phyloP scores from a whole-genome alignment of 495 filamentous ascomycete species.

The Umbilicaria muhlenbergii region DNA sequence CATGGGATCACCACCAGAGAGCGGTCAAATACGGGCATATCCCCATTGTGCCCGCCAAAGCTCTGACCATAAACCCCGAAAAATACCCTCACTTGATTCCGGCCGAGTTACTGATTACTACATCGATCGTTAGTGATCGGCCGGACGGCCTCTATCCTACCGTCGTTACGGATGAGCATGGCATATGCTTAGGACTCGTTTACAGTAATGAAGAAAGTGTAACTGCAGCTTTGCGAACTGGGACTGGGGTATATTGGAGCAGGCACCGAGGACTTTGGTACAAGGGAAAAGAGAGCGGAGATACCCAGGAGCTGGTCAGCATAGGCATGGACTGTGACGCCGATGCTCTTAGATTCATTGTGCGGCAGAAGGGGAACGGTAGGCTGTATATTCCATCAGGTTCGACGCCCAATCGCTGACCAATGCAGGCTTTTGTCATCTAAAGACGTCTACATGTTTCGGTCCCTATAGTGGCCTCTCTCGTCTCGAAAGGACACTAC shows the following conservation, averaged over 20 bases:
- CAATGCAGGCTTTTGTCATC: constrained; percentile 72
- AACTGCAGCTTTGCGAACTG: constrained; percentile 67
- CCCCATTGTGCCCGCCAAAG: constrained; percentile 58
- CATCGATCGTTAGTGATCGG: constrained; percentile 60
- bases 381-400: constrained; percentile 2
- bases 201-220: constrained; percentile 91
- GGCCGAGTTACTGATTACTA: constrained; percentile 52
- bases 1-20: constrained; percentile 22
- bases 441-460: constrained; percentile 83
- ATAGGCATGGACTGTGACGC: constrained; percentile 83
- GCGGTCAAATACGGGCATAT: constrained; percentile 43
- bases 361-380: constrained; percentile 72
- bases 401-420: constrained; percentile 8
- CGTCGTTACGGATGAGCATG: constrained; percentile 78
- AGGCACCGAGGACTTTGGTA: constrained; percentile 91
- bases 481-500: constrained; percentile 70
- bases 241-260: constrained; percentile 88
- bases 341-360: constrained; percentile 79
- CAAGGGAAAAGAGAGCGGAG: constrained; percentile 88
- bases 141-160: constrained; percentile 76
- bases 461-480: constrained; percentile 67
- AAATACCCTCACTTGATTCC: constrained; percentile 40
- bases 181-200: constrained; percentile 69
- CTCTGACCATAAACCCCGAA: constrained; percentile 48
- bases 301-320: constrained; percentile 74